Conservation (phyloP, 192 early-diverging fungal species). For the Umbelopsis vinacea region DNA sequence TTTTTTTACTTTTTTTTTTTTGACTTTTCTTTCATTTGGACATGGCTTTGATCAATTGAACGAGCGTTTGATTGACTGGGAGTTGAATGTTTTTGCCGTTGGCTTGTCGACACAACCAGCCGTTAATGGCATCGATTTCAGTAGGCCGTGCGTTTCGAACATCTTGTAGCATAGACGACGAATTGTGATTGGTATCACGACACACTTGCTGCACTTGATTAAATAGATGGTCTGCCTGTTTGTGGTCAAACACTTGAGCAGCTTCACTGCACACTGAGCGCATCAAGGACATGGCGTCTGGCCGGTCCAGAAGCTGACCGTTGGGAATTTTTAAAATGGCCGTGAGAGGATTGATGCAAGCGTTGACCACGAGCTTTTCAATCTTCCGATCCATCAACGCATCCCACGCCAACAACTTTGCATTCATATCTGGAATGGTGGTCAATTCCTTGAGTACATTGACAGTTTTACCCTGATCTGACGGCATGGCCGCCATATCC, state of each 20-base stretch:
- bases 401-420: slow-evolving; percentile 40
- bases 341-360: slow-evolving; percentile 67
- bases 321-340: slow-evolving; percentile 61
- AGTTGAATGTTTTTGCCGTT: slow-evolving; percentile 44
- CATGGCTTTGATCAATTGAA: slow-evolving; percentile 31
- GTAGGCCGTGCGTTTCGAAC: slow-evolving; percentile 42
- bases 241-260: slow-evolving; percentile 15
- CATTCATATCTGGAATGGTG: slow-evolving; percentile 32
- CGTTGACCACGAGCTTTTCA: slow-evolving; percentile 68
- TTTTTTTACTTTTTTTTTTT: no score
- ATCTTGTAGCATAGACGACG: slow-evolving; percentile 62
- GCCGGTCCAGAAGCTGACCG: slow-evolving; percentile 46
- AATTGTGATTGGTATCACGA: slow-evolving; percentile 42
- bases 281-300: slow-evolving; percentile 23
- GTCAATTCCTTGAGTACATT: background rate
- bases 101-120: slow-evolving; percentile 55
- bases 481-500: background rate
- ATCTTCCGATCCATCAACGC: slow-evolving; percentile 51
- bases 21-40: background rate
- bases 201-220: slow-evolving; percentile 45
- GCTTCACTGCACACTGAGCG: slow-evolving; percentile 33
- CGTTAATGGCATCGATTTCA: slow-evolving; percentile 68
- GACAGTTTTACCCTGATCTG: background rate
- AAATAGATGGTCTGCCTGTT: slow-evolving; percentile 44
- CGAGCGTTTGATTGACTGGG: slow-evolving; percentile 29